Percentiles rank a stretch among this genome's conserved stretches.
These are phyloP conservation scores for Chrysopogon serrulatus DNA, from an alignment of 176 grass and related monocot genomes.

Conservation along the genomic window DNA sequence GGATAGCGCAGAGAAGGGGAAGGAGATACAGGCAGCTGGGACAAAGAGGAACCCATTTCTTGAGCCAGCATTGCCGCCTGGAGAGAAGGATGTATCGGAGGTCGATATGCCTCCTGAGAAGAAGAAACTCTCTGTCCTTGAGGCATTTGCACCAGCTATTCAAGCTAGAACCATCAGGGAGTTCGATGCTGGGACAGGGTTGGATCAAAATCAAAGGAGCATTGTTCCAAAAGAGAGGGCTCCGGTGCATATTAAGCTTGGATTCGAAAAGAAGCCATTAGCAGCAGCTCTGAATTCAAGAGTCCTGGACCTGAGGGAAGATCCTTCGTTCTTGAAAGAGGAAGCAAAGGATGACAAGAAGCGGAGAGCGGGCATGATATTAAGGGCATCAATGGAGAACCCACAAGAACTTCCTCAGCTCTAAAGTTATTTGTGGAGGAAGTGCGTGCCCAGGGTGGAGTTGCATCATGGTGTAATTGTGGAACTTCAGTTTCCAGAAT, in stretches of 20 bases:
- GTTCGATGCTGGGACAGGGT: conserved; percentile 27
- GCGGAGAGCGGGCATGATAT: conserved; percentile 68
- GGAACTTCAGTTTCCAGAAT: neutral
- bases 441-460: neutral
- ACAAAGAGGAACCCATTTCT: conserved; percentile 74
- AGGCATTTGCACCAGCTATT: conserved; percentile 69
- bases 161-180: conserved; percentile 46
- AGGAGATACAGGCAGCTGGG: conserved; percentile 40
- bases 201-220: conserved; percentile 38
- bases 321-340: conserved; percentile 59
- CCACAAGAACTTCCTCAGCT: conserved; percentile 47
- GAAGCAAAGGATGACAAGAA: conserved; percentile 75
- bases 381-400: conserved; percentile 77
- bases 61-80: conserved; percentile 41
- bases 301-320: conserved; percentile 44
- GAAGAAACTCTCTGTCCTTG: conserved; percentile 55
- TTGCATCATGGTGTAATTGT: conserved; percentile 9
- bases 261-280: conserved; percentile 41
- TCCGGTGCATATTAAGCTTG: conserved; percentile 57
- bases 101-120: conserved; percentile 32
- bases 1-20: conserved; percentile 38
- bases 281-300: conserved; percentile 13
- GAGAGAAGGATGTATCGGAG: conserved; percentile 56
- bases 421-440: conserved; percentile 23
- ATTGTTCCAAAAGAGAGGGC: conserved; percentile 61